Evolutionary conservation across 176 grass and related monocot genomes (phyloP).

Genomic region (Carex parvula): DNA sequence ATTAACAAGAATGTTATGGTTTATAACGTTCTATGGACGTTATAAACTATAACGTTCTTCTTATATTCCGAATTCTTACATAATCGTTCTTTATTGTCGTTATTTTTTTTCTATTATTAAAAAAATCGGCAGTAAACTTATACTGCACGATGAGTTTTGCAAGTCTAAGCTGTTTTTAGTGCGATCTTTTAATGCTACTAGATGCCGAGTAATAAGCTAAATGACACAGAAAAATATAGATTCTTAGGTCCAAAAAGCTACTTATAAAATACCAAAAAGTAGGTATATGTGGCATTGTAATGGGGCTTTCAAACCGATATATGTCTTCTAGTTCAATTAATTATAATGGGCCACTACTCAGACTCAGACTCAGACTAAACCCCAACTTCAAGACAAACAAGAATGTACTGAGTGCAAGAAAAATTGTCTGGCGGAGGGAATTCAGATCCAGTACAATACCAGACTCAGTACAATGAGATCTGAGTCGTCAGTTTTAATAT

Average conservation of each 20-base stretch:
- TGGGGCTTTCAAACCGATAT: not conserved
- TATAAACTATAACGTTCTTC: too few species aligned
- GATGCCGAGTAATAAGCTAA: not conserved
- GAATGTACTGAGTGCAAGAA: not conserved
- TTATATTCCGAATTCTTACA: too few species aligned
- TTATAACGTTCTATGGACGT: too few species aligned
- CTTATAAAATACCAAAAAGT: not conserved
- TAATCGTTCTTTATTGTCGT: too few species aligned
- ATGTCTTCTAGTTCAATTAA: not conserved
- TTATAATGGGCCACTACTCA: not conserved
- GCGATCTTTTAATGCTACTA: not conserved
- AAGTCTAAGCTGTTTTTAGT: not conserved
- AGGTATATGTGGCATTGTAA: constrained; percentile 5
- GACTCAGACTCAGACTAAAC: not conserved
- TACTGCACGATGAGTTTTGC: not conserved
- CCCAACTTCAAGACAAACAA: not conserved
- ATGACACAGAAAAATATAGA: not conserved
- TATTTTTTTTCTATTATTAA: too few species aligned
- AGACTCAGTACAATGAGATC: too few species aligned
- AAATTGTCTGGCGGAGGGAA: not conserved
- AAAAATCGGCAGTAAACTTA: too few species aligned
- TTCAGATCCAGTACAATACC: too few species aligned
- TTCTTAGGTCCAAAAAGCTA: not conserved
- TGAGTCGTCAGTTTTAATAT: too few species aligned
- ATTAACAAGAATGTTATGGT: too few species aligned